Evolutionary conservation across 2,329 filamentous ascomycete species (phyloP), one percentile per base, ranked within the genome.

Genomic region (Tolypocladium amazonense): DNA sequence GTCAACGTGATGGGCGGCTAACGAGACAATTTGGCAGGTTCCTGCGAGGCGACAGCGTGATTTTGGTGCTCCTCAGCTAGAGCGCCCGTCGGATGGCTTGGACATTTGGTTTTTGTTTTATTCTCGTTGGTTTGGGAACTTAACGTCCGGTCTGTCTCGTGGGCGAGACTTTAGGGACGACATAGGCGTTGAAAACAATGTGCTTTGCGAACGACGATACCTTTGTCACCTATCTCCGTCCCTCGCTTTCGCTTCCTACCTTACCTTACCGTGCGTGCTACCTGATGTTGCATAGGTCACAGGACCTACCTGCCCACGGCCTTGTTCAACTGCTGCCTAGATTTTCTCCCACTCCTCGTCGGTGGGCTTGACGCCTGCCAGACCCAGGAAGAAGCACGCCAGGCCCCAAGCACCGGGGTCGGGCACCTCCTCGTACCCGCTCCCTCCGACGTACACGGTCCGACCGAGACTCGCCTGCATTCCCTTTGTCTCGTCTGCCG

Each of bases 401-500:
- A 97, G 69, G 0, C 84, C 85, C 79, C 81, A 87, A 20, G 85
- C 85, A n/a, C 94, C 94, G 61, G 82, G 82, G 58, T 85, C 81
- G 0, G 81, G 82, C 11, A 81, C 81, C 67, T 76, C 70, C 64
- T 76, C 70, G 58, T 75, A 77, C 18, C 74, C 74, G 58, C 71
- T 74, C 4, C 88, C 62, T 38, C 75, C 75, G 6, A 77, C 71
- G 60, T 77, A 76, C 7, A 77, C 75, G 0, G 74, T 70, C 62
- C 79, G 66, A 9, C 94, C 94, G 47, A 99, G 77, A 66, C 88
- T 94, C 50, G 94, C 90, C 72, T 88, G 85, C 92, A 99, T 97
- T 30, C 88, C 89, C 77, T 92, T 96, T 25, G 94, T 97, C 37
- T 84, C 84, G 64, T 93, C 88, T 4, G 92, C 88, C 0, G 88